Conservation (phyloP, 2,329 filamentous ascomycete species). For the Ophiostoma ulmi region DNA sequence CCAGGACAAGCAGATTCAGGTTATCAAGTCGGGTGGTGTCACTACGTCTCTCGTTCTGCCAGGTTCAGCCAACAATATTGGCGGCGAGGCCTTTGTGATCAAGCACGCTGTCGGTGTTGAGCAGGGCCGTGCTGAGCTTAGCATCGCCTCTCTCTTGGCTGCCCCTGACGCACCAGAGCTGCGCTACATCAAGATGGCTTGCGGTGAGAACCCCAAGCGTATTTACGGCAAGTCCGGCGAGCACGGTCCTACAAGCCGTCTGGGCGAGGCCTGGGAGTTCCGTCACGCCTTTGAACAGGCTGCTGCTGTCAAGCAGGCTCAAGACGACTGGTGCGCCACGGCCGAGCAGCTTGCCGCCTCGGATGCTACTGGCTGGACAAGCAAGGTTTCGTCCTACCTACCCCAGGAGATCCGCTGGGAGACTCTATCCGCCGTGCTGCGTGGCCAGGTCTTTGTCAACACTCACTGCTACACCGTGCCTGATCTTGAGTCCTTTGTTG, state of each 20-base stretch:
- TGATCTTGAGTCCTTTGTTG: conserved; percentile 64
- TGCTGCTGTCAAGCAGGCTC: conserved; percentile 48
- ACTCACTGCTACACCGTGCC: conserved; percentile 67
- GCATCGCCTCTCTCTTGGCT: conserved; percentile 58
- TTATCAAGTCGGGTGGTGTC: conserved; percentile 69
- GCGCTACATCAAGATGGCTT: conserved; percentile 72
- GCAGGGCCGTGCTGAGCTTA: conserved; percentile 59
- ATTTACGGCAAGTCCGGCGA: conserved; percentile 53
- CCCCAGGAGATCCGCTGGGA: conserved; percentile 61
- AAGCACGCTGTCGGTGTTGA: conserved; percentile 60
- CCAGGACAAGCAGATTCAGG: conserved; percentile 58
- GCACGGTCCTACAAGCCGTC: conserved; percentile 52
- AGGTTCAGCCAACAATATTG: conserved; percentile 68
- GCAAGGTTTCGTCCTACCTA: conserved; percentile 53
- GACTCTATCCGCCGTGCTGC: conserved; percentile 55
- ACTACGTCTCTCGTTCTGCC: conserved; percentile 63
- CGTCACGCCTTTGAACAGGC: conserved; percentile 63
- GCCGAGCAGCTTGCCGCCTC: conserved; percentile 51
- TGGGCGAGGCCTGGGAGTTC: conserved; percentile 67
- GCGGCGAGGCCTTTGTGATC: conserved; percentile 63
- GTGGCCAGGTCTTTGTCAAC: conserved; percentile 64
- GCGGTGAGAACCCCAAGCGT: conserved; percentile 63
- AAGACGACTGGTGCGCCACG: conserved; percentile 63
- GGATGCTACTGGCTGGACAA: conserved; percentile 49
- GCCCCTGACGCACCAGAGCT: conserved; percentile 58